phyloP scores from a whole-genome alignment of 2,329 filamentous ascomycete genomes.

The Penicillium sp. region DNA sequence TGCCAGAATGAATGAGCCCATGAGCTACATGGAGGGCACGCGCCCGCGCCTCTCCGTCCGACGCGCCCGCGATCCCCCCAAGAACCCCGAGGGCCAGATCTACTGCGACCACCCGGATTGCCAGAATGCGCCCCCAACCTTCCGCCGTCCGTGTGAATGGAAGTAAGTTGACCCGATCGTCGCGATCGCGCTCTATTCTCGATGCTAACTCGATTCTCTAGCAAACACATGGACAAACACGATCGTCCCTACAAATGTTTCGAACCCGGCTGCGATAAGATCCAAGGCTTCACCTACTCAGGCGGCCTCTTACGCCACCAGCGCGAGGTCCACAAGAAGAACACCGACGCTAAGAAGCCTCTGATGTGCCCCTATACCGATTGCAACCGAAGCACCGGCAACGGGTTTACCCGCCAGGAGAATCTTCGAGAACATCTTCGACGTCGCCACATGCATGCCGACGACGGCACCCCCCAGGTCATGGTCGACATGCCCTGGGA shows the following conservation, averaged over 20 bases:
- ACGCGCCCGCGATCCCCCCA: slow-evolving; percentile 52
- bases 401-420: slow-evolving; percentile 88
- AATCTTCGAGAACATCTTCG: slow-evolving; percentile 92
- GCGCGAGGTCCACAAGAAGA: slow-evolving; percentile 87
- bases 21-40: slow-evolving; percentile 34
- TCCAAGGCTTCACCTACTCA: slow-evolving; percentile 92
- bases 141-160: slow-evolving; percentile 87
- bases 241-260: slow-evolving; percentile 87
- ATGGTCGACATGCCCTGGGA: slow-evolving; percentile 26
- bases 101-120: slow-evolving; percentile 72
- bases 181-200: not conserved
- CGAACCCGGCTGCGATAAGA: slow-evolving; percentile 80
- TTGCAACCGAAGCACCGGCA: slow-evolving; percentile 85
- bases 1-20: slow-evolving; percentile 37
- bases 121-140: slow-evolving; percentile 61
- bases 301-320: slow-evolving; percentile 87
- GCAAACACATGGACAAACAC: slow-evolving; percentile 98
- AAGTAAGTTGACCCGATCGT: slow-evolving; percentile 61
- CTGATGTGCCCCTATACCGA: slow-evolving; percentile 81
- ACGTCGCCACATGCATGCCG: slow-evolving; percentile 69
- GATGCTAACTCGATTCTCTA: slow-evolving; percentile 39
- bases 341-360: slow-evolving; percentile 82
- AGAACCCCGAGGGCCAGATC: slow-evolving; percentile 71
- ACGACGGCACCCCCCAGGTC: slow-evolving; percentile 29
- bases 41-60: slow-evolving; percentile 43